Percentiles rank a stretch among this genome's conserved stretches.
Evolutionary conservation across 2,329 filamentous ascomycete genomes (phyloP).

Genomic region (Claviceps maximensis): DNA sequence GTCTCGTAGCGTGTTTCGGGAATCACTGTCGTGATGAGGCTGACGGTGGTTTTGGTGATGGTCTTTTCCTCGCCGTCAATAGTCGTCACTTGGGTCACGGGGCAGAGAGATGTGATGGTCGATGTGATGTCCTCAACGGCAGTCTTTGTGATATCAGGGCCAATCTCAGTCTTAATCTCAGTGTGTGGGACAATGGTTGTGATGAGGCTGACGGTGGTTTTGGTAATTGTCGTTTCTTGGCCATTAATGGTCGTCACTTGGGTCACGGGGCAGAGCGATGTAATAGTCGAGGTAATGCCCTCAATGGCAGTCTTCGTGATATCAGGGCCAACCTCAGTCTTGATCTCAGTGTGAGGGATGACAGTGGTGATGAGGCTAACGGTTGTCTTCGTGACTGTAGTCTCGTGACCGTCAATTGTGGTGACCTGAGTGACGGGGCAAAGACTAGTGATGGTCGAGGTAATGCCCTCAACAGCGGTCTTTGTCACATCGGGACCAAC

Average conservation of each 20-base stretch:
- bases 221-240: conserved; percentile 10
- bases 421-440: background rate
- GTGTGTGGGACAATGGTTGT: conserved; percentile 17
- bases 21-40: conserved; percentile 12
- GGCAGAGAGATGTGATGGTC: conserved; percentile 29
- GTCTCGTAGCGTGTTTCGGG: conserved; percentile 7
- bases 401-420: conserved; percentile 6
- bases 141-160: conserved; percentile 20
- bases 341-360: conserved; percentile 15
- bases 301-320: conserved; percentile 20
- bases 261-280: conserved; percentile 28
- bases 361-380: conserved; percentile 15
- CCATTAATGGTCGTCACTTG: conserved; percentile 18
- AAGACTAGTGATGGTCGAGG: background rate
- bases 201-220: conserved; percentile 13
- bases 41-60: conserved; percentile 12
- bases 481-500: background rate
- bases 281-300: conserved; percentile 26
- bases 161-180: conserved; percentile 16
- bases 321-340: conserved; percentile 19
- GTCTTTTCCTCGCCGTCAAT: conserved; percentile 11
- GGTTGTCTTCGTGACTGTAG: conserved; percentile 13
- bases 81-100: conserved; percentile 24
- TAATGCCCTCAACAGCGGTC: background rate
- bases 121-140: conserved; percentile 22